Evolutionary conservation across 1,139 yeast species (phyloP), one percentile per base, ranked within the genome.

Genomic region (Yamadazyma sp.): DNA sequence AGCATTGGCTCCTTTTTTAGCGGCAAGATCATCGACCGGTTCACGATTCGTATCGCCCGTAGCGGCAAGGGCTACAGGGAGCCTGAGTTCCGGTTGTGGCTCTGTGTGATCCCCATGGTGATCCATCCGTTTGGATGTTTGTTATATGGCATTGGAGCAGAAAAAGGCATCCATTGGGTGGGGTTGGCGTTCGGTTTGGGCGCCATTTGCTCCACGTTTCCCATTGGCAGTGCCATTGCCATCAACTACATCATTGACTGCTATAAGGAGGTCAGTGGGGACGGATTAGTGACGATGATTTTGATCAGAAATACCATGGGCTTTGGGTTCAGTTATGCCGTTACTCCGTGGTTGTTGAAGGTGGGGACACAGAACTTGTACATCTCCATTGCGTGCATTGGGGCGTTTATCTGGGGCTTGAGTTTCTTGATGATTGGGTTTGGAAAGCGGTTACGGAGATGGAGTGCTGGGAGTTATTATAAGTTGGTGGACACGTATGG

Each of bases 21-120:
- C 5, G 70, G 70, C 3, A 56, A 59, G 36, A 47, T 63, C 6
- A 61, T 70, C 8, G 70, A 64, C 40, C 55, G 56, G 54, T 48
- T 61, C 29, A 54, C 59, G 16, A 45, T 57, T 27, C 43, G 39
- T 35, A 32, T 58, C 34, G 64, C 65, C 11, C 54, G 53, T 38
- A 49, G 44, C 30, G 57, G 60, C 29, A 51, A 53, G 20, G 67
- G 66, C 7, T 46, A 54, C 22, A 44, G 59, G 31, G 66, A 61
- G 31, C 63, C 66, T 0, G 67, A 61, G 39, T 57, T 54, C 41
- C 45, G 66, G 34, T 43, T 61, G 18, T 59, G 57, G 56, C 52
- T 60, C 16, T 56, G 60, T 53, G 37, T 53, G 3, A 40, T 52
- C 14, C 64, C 64, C 4, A 49, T 56, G 35, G 39, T 61, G 2